Evolutionary conservation across 2,329 filamentous ascomycete genomes (phyloP).

Genomic region (Penicillium corylophilum): DNA sequence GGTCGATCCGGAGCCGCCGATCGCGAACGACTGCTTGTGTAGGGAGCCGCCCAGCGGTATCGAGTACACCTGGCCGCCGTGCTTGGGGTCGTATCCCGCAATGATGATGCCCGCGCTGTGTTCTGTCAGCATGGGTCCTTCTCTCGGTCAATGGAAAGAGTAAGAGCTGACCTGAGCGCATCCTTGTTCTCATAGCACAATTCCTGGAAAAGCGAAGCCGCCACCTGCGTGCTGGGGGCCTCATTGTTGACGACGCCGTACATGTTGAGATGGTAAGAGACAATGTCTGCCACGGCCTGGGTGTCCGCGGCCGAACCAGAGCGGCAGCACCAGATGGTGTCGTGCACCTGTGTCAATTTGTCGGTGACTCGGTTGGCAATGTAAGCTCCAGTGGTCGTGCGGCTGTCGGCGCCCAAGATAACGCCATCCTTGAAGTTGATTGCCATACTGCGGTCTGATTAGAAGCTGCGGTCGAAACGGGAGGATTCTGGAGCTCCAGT

Average conservation of each 20-base stretch:
- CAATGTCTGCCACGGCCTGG: slow-evolving; percentile 96
- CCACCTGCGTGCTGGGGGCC: slow-evolving; percentile 88
- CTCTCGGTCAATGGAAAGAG: neutral
- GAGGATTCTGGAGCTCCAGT: slow-evolving; percentile 15
- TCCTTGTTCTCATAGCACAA: slow-evolving; percentile 99
- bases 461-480: slow-evolving; percentile 26
- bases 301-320: slow-evolving; percentile 97
- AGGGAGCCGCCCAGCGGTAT: slow-evolving; percentile 95
- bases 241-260: slow-evolving; percentile 89
- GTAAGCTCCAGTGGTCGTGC: slow-evolving; percentile 96
- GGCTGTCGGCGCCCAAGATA: slow-evolving; percentile 92
- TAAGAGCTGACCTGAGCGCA: slow-evolving; percentile 67
- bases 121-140: neutral
- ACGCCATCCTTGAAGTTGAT: slow-evolving; percentile 99
- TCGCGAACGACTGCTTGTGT: slow-evolving; percentile 95
- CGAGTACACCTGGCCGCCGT: slow-evolving; percentile 95
- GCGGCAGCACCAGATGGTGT: slow-evolving; percentile 99
- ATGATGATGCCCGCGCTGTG: slow-evolving; percentile 91
- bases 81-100: slow-evolving; percentile 92
- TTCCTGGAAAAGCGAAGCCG: slow-evolving; percentile 95
- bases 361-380: slow-evolving; percentile 99
- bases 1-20: slow-evolving; percentile 93
- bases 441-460: slow-evolving; percentile 70
- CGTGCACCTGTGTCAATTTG: slow-evolving; percentile 97
- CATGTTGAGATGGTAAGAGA: slow-evolving; percentile 92